Evolutionary conservation across 805 yeast species (phyloP).

Genomic region (Hyphopichia homilentoma): DNA sequence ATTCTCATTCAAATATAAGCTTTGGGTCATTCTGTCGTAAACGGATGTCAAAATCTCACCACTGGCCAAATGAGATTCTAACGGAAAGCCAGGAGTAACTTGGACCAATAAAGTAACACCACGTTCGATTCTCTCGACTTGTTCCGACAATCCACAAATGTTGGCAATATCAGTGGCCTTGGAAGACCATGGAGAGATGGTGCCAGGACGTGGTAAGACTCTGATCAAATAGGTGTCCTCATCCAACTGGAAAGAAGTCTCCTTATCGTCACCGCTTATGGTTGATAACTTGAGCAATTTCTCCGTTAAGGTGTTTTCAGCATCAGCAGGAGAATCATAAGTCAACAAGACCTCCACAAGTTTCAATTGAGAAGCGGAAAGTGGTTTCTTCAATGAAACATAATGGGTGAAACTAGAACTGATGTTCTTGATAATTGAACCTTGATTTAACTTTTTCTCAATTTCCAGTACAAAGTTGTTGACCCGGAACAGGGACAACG

Average conservation of each 20-base stretch:
- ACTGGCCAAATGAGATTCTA: slow-evolving; percentile 48
- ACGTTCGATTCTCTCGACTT: slow-evolving; percentile 83
- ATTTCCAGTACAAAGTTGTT: slow-evolving; percentile 67
- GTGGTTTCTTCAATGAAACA: slow-evolving; percentile 49
- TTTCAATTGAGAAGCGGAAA: slow-evolving; percentile 38
- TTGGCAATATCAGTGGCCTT: slow-evolving; percentile 94
- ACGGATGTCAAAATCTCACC: slow-evolving; percentile 63
- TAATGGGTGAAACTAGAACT: slow-evolving; percentile 80
- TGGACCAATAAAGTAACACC: slow-evolving; percentile 75
- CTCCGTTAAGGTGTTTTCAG: slow-evolving; percentile 41
- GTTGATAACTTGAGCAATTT: slow-evolving; percentile 32
- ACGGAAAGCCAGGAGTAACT: slow-evolving; percentile 68
- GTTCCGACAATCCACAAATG: slow-evolving; percentile 75
- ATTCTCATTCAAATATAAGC: slow-evolving; percentile 47
- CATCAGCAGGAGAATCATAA: slow-evolving; percentile 68
- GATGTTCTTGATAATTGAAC: slow-evolving; percentile 62
- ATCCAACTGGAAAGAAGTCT: slow-evolving; percentile 18
- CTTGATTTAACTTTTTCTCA: slow-evolving; percentile 61
- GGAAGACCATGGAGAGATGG: slow-evolving; percentile 98
- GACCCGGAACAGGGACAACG: slow-evolving; percentile 84
- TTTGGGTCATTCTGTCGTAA: slow-evolving; percentile 94
- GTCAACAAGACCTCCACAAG: slow-evolving; percentile 62
- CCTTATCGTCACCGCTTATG: slow-evolving; percentile 21
- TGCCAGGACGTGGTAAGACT: slow-evolving; percentile 88
- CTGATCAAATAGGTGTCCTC: slow-evolving; percentile 58